phyloP scores from a whole-genome alignment of 352 stramenopile species.

The Phytophthora pseudosyringae region DNA sequence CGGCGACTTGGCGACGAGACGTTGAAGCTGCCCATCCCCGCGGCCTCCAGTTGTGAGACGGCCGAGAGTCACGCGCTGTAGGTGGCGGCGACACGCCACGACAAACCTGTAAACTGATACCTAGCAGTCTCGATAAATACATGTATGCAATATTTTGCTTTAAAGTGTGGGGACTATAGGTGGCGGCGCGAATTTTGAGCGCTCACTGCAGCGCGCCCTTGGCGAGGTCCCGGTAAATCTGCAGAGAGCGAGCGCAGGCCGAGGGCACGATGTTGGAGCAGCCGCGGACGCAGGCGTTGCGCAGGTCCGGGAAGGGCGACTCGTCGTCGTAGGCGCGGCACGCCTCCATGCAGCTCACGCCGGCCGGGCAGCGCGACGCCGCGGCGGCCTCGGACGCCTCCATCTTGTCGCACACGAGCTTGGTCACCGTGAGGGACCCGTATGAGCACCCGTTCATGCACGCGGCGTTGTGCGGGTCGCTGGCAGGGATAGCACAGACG shows the following conservation, averaged over 20 bases:
- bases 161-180: neutral
- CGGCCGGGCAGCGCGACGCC: constrained; percentile 53
- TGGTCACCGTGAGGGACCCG: constrained; percentile 73
- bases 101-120: neutral
- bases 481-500: constrained; percentile 24
- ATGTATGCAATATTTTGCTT: too few relatives aligned
- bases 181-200: neutral
- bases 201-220: constrained; percentile 4
- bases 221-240: constrained; percentile 66
- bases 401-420: constrained; percentile 68
- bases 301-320: constrained; percentile 49
- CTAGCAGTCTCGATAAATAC: neutral
- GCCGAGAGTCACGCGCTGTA: neutral
- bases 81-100: constrained; percentile 3
- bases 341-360: constrained; percentile 62
- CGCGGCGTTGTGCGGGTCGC: constrained; percentile 62
- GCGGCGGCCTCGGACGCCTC: constrained; percentile 28
- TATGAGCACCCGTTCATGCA: constrained; percentile 85
- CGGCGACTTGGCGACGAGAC: constrained; percentile 18
- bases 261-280: constrained; percentile 69
- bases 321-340: constrained; percentile 71
- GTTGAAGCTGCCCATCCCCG: constrained; percentile 18
- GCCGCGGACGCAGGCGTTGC: constrained; percentile 57
- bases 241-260: constrained; percentile 65
- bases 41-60: constrained; percentile 10